phyloP scores from a whole-genome alignment of 202 grass and related monocot species.

The Eragrostis tef region DNA sequence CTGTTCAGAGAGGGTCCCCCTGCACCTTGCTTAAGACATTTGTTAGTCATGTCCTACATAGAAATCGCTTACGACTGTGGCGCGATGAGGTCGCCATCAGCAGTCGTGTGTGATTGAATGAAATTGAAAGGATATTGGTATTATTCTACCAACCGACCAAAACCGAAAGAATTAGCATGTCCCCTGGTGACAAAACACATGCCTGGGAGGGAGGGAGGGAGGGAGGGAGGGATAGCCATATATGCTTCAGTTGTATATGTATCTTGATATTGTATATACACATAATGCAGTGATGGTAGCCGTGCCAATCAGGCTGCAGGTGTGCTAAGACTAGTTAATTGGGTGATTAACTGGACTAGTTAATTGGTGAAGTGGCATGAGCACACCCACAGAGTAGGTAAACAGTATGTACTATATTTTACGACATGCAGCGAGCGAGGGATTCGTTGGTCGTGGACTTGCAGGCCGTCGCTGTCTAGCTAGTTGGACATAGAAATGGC shows the following conservation, averaged over 20 bases:
- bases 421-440: too few relatives aligned
- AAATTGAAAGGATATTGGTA: background rate
- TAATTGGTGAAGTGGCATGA: background rate
- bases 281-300: background rate
- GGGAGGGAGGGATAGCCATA: too few relatives aligned
- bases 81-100: background rate
- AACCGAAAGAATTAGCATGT: background rate
- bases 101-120: background rate
- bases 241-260: background rate
- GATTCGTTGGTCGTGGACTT: too few relatives aligned
- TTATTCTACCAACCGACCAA: constrained; percentile 14
- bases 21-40: background rate
- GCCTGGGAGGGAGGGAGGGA: background rate
- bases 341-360: background rate
- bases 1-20: background rate
- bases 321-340: background rate
- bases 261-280: background rate
- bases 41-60: background rate
- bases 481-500: background rate
- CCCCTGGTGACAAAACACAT: constrained; percentile 10
- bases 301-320: background rate
- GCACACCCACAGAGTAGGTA: background rate
- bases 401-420: too few relatives aligned
- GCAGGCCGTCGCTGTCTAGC: too few relatives aligned
- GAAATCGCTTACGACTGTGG: background rate